Evolutionary conservation across 805 yeast genomes (phyloP).

Genomic region (Cyberlindnera maclurae): DNA sequence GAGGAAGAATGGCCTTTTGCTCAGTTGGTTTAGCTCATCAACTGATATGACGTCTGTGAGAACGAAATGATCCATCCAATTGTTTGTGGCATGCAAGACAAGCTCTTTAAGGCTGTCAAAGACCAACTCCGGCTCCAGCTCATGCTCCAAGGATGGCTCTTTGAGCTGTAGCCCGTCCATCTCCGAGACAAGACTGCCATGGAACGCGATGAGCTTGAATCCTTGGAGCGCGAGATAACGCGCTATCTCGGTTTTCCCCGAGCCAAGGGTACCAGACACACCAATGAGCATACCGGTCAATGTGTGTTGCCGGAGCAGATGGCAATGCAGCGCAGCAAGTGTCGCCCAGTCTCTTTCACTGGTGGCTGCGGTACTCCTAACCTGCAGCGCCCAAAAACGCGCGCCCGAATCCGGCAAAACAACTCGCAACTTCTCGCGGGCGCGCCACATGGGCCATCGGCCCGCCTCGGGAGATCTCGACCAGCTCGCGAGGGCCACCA

Average conservation of each 20-base stretch:
- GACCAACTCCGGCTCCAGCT: conserved; percentile 18
- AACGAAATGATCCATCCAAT: conserved; percentile 62
- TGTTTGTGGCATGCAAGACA: conserved; percentile 52
- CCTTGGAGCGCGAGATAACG: conserved; percentile 50
- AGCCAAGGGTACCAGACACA: conserved; percentile 58
- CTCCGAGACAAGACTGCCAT: conserved; percentile 3
- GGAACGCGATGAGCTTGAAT: conserved; percentile 32
- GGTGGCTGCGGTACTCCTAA: too few relatives aligned
- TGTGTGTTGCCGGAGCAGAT: not conserved
- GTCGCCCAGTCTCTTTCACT: too few relatives aligned
- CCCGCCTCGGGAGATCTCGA: too few relatives aligned
- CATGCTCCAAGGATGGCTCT: conserved; percentile 5
- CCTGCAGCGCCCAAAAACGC: too few relatives aligned
- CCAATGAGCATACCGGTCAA: conserved; percentile 62
- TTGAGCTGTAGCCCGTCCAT: conserved; percentile 14
- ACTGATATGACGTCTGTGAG: conserved; percentile 41
- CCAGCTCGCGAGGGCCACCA: too few relatives aligned
- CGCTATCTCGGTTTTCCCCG: conserved; percentile 63
- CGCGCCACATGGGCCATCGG: too few relatives aligned
- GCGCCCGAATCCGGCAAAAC: too few relatives aligned
- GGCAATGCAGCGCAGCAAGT: too few relatives aligned
- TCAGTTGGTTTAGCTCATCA: conserved; percentile 37
- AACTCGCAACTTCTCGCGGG: too few relatives aligned
- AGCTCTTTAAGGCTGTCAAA: conserved; percentile 40
- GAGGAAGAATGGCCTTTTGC: conserved; percentile 75